Base-by-base conservation (phyloP, 495 filamentous ascomycete genomes). In the Niebla homalea region DNA sequence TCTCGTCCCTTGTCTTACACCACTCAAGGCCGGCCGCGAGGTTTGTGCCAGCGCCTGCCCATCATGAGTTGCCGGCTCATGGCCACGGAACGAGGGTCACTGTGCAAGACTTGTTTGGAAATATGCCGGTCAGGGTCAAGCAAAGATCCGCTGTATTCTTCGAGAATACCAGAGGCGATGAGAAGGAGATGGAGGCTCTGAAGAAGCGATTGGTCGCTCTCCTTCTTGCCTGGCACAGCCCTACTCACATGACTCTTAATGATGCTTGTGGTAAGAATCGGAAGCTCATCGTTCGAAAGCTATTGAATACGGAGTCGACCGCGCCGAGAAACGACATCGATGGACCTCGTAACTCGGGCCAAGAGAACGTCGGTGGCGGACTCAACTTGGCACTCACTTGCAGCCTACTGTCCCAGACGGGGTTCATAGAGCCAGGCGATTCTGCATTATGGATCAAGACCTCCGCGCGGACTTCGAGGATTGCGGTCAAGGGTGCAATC, bases 121-220 rank as follows among this genome's bases (percentile, higher is more conserved):
- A 87, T 43, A 89, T 98, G 82, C 92, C 92, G 2, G 92, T 98
- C 11, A 83, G 93, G n/a, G 81, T 96, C 19, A 94, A 92, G 65
- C 85, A 84, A 58, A 75, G 88, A 56, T 72, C 76, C 11, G 57
- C 71, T 4, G 49, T 62, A 42, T 36, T 18, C n/a, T 55, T 68
- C 12, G 64, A 73, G 46, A 68, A 64, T 46, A 68, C 70, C 2
- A 66, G 73, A 11, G 76, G 83, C 40, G 51, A 78, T 2, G 83
- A 89, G 25, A 74, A 74, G 48, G 75, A 84, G 46, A 90, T 87
- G 82, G 78, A 85, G 14, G 64, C 68, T 2, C 66, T 96, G 21
- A 77, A 74, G 56, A 73, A 69, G 38, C 57, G 61, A 2, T 57
- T 87, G 10, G 72, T 81, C 16, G 75, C 78, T 3, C 56, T 94